Evolutionary conservation across 139 green algal genomes (phyloP), one percentile per base, ranked within the genome.

Genomic region (Chlorella sp.): DNA sequence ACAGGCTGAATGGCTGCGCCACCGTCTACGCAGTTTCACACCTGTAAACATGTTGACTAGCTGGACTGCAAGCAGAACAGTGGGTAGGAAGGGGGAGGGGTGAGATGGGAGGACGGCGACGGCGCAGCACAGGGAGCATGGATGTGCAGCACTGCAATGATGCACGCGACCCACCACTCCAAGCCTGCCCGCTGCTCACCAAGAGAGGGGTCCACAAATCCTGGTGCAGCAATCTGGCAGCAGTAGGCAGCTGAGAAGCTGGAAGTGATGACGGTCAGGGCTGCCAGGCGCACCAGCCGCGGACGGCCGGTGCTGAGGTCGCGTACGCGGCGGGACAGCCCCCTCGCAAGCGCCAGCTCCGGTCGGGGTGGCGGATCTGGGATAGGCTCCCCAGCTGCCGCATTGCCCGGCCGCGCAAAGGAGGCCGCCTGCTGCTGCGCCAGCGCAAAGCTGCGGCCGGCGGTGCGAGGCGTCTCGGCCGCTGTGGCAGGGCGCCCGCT

Each of bases 31-130:
- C n/a, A n/a, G n/a, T n/a, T n/a, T n/a, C n/a, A n/a, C n/a, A n/a
- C n/a, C n/a, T n/a, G 28, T 47, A 28, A 71, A 82, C 57, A 82
- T 72, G 34, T 72, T 56, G 18, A 57, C 57, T 16, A 82, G 36
- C 36, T 82, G 76, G 36, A 82, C 76, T 82, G 75, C 75, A 72
- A n/a, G n/a, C n/a, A n/a, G n/a, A n/a, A n/a, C n/a, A n/a, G n/a
- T n/a, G n/a, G n/a, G n/a, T n/a, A n/a, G n/a, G n/a, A n/a, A n/a
- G n/a, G n/a, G n/a, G n/a, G n/a, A n/a, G n/a, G 70, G 39, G 68
- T 23, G 68, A 34, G 34, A 15, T n/a, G n/a, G n/a, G n/a, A 30
- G 36, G 7, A 51, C 44, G 9, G 7, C 44, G 44, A 9, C 7
- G 9, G 44, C 7, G 44, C 44, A 51, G 44, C 44, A 51, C 7